A percentile compares a stretch with the other conserved stretches of the same genome.
Conservation (phyloP, 2,329 filamentous ascomycete species). For the Aspergillus sp. region DNA sequence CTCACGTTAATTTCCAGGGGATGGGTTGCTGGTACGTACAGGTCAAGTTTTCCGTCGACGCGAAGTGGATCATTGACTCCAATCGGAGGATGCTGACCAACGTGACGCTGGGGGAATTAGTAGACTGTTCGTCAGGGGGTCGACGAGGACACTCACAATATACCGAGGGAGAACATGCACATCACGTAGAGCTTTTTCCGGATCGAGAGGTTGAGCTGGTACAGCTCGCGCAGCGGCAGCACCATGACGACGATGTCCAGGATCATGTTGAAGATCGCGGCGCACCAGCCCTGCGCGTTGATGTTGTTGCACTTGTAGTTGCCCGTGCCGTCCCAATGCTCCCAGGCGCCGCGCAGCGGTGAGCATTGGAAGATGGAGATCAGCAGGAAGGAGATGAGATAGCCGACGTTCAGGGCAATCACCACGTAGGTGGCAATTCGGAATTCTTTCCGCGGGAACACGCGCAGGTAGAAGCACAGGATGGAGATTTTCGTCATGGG, state of each 20-base stretch:
- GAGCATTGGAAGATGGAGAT: conserved; percentile 38
- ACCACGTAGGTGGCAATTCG: conserved; percentile 28
- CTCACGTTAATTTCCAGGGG: no score
- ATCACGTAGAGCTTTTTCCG: conserved; percentile 31
- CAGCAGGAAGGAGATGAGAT: conserved; percentile 31
- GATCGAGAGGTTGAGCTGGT: conserved; percentile 23
- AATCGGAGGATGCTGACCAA: conserved; percentile 47
- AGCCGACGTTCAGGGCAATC: conserved; percentile 29
- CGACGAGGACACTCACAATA: conserved; percentile 29
- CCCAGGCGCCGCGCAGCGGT: conserved; percentile 39
- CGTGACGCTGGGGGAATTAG: conserved; percentile 27
- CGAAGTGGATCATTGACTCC: conserved; percentile 42
- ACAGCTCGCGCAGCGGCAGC: conserved; percentile 27
- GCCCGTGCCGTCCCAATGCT: conserved; percentile 38
- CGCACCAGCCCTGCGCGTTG: conserved; percentile 35
- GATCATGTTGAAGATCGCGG: conserved; percentile 31
- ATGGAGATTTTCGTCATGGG: conserved; percentile 32
- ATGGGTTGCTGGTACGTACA: conserved; percentile 21
- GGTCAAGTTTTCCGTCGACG: conserved; percentile 40
- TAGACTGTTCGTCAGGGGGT: conserved; percentile 17
- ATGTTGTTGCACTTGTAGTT: conserved; percentile 36
- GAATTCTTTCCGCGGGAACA: conserved; percentile 40
- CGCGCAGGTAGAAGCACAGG: conserved; percentile 39
- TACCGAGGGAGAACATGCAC: conserved; percentile 36
- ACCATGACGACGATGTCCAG: conserved; percentile 29